Evolutionary conservation across 2,329 filamentous ascomycete genomes (phyloP).

Genomic region (Aspergillus amoenus): DNA sequence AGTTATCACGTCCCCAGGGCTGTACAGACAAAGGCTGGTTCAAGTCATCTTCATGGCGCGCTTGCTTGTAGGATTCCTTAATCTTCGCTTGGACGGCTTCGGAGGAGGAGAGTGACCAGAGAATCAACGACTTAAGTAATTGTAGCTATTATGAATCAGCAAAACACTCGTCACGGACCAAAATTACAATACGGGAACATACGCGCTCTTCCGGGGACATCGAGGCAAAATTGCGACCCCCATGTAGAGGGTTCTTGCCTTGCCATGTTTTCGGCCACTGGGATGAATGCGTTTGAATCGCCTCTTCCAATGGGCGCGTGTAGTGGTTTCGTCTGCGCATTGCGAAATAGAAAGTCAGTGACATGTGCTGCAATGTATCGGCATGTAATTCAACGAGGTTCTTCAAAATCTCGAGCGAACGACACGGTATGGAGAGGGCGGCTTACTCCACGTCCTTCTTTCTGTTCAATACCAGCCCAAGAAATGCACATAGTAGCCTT

Average conservation of each 20-base stretch:
- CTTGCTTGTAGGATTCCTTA: slow-evolving; percentile 84
- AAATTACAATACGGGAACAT: slow-evolving; percentile 33
- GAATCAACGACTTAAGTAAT: slow-evolving; percentile 75
- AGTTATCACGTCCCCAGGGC: slow-evolving; percentile 83
- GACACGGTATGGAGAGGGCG: slow-evolving; percentile 23
- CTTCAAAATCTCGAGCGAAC: not conserved
- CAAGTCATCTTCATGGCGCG: slow-evolving; percentile 71
- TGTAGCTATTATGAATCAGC: slow-evolving; percentile 60
- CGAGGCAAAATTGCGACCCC: slow-evolving; percentile 74
- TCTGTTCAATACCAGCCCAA: slow-evolving; percentile 86
- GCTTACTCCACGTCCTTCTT: slow-evolving; percentile 98
- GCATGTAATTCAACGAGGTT: not conserved
- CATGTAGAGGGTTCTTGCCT: slow-evolving; percentile 76
- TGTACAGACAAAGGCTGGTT: slow-evolving; percentile 90
- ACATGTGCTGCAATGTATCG: slow-evolving; percentile 3
- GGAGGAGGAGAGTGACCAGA: slow-evolving; percentile 89
- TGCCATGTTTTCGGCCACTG: slow-evolving; percentile 90
- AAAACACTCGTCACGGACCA: not conserved
- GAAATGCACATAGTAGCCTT: slow-evolving; percentile 81
- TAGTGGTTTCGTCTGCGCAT: slow-evolving; percentile 79
- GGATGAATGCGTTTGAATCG: slow-evolving; percentile 75
- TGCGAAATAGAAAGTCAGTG: slow-evolving; percentile 30
- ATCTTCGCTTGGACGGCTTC: slow-evolving; percentile 78
- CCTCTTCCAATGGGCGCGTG: slow-evolving; percentile 88
- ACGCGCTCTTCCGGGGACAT: slow-evolving; percentile 83